Evolutionary conservation across 306 rosid species (phyloP).

Genomic region (Boehmeria nivea): DNA sequence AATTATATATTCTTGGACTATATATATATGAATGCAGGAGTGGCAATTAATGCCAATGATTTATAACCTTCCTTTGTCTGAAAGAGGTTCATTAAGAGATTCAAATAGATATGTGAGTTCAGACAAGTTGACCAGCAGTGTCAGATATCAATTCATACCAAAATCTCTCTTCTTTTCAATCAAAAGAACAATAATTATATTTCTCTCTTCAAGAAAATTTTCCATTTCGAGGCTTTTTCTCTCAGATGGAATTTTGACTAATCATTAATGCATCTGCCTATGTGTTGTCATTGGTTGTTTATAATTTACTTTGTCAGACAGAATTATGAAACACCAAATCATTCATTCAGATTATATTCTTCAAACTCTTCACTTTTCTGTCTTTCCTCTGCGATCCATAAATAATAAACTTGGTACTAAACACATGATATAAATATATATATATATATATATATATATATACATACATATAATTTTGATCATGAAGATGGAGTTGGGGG

Average conservation of each 20-base stretch:
- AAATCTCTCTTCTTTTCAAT: slow-evolving; percentile 9
- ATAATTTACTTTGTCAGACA: slow-evolving; percentile 25
- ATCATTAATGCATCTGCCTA: slow-evolving; percentile 26
- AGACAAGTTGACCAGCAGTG: slow-evolving; percentile 12
- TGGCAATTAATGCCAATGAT: background rate
- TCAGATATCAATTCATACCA: slow-evolving; percentile 1
- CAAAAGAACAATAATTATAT: slow-evolving; percentile 16
- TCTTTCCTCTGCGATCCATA: background rate
- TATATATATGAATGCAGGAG: background rate
- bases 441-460: background rate
- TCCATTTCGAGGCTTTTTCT: slow-evolving; percentile 14
- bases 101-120: background rate
- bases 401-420: too few relatives aligned
- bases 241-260: slow-evolving; percentile 15
- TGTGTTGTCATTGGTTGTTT: slow-evolving; percentile 30
- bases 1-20: background rate
- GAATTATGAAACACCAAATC: slow-evolving; percentile 12
- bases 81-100: too few relatives aligned
- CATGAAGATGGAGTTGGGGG: background rate
- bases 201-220: slow-evolving; percentile 1
- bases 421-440: background rate
- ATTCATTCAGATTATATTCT: slow-evolving; percentile 13
- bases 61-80: background rate
- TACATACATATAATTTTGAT: background rate
- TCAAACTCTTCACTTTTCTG: background rate